Base-by-base conservation (phyloP, 305 asterid genomes). In the Euphrasia arctica region DNA sequence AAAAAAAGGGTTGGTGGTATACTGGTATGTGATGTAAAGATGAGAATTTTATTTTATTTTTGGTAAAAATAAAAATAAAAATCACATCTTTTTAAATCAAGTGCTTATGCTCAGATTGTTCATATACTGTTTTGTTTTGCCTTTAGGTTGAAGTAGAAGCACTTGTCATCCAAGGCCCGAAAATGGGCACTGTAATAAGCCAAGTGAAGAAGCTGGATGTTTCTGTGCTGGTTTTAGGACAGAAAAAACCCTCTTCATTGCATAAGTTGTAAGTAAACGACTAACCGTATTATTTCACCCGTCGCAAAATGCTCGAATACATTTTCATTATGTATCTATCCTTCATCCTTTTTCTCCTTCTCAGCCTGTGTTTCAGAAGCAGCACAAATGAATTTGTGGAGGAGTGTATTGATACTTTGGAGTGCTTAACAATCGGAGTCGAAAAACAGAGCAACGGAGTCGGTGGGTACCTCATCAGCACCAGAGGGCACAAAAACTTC, bases 401-500 rank as follows among this genome's bases (percentile, higher is more conserved):
- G 31, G 49, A 87, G 51, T 90, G 97, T 83, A 85, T 87, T 60
- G 76, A 81, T 48, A 75, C 50, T n/a, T 65, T 87, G 79, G 95
- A 87, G 4, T 90, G 97, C 79, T 72, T 90, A 74, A 87, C 94
- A 32, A 90, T 90, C 9, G 97, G 97, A 69, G 95, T 90, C 14
- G 75, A 70, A 69, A 90, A 87, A 74, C 95, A 85, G 74, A 87
- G 90, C 77, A 73, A 77, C 45, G 85, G 92, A 70, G 79, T 90
- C 71, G 86, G 97, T 39, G 97, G 97, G 0, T 85, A 87, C 73
- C 97, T 90, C 48, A 85, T 90, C 77, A 90, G 90, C 90, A 90
- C 94, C 54, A 80, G 90, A 78, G 87, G 97, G 97, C 97, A 90
- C 70, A 90, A 79, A 72, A 90, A 90, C 64, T 90, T 90, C 87